Evolutionary conservation across 495 filamentous ascomycete species (phyloP).

Genomic region (Aspergillus coremiiformis): DNA sequence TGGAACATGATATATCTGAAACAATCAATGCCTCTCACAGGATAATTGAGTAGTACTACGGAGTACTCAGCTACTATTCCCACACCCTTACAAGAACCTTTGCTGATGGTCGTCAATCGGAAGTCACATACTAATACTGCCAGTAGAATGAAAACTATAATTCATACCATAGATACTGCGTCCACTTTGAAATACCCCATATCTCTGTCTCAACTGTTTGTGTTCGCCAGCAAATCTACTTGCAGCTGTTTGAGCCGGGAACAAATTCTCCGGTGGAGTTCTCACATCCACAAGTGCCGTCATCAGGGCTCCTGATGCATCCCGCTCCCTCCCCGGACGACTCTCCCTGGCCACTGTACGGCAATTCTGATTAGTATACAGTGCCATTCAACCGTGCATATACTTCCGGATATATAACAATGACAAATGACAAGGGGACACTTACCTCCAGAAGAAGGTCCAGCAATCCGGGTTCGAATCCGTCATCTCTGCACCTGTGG

Average conservation of each 20-base stretch:
- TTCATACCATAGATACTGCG: too few relatives aligned
- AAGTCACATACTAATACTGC: too few relatives aligned
- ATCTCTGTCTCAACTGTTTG: too few relatives aligned
- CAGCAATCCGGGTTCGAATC: constrained; percentile 25
- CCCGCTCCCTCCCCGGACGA: constrained; percentile 21
- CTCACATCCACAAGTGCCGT: constrained; percentile 32
- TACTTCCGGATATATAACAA: neutral
- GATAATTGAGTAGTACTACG: too few relatives aligned
- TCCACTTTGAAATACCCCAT: too few relatives aligned
- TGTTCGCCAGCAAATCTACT: constrained; percentile 4
- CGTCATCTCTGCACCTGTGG: constrained; percentile 15
- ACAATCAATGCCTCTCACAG: too few relatives aligned
- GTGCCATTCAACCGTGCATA: neutral
- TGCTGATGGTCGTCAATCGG: too few relatives aligned
- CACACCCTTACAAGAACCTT: too few relatives aligned
- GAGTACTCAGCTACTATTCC: too few relatives aligned
- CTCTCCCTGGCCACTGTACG: constrained; percentile 17
- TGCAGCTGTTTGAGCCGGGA: constrained; percentile 21
- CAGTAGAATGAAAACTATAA: too few relatives aligned
- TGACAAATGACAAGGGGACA: neutral
- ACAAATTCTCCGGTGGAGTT: constrained; percentile 32
- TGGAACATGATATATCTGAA: too few relatives aligned
- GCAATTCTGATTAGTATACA: neutral
- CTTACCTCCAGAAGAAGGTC: constrained; percentile 30
- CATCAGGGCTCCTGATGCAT: constrained; percentile 29